Evolutionary conservation across 2,329 filamentous ascomycete species (phyloP).

Genomic region (Cladosporium sp.): DNA sequence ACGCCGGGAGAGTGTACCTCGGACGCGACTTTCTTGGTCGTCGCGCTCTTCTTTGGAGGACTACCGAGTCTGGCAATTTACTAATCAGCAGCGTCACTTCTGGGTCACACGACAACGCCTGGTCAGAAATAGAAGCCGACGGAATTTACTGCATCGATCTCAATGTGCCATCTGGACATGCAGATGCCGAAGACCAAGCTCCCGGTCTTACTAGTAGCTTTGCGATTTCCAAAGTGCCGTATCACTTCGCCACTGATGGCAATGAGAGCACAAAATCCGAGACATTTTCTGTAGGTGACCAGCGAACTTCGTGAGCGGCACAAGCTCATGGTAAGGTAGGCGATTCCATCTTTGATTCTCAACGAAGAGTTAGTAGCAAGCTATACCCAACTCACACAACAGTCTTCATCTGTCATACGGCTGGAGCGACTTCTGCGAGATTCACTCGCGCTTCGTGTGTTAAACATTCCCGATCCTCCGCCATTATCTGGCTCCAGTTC

Average conservation of each 20-base stretch:
- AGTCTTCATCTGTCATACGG: slow-evolving; percentile 29
- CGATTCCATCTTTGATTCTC: slow-evolving; percentile 35
- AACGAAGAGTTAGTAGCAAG: slow-evolving; percentile 28
- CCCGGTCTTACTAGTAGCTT: neutral
- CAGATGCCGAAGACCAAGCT: neutral
- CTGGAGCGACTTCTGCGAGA: slow-evolving; percentile 31
- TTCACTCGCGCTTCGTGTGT: slow-evolving; percentile 45
- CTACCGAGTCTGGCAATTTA: slow-evolving; percentile 55
- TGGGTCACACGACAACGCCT: slow-evolving; percentile 51
- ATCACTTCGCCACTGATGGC: neutral
- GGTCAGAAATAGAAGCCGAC: slow-evolving; percentile 82
- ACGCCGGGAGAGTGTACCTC: slow-evolving; percentile 68
- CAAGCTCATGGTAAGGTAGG: slow-evolving; percentile 39
- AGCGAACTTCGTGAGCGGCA: slow-evolving; percentile 8
- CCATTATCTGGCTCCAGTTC: neutral
- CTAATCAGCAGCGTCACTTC: slow-evolving; percentile 73
- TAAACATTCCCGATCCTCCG: slow-evolving; percentile 60
- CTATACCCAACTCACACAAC: slow-evolving; percentile 22
- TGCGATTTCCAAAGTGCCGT: slow-evolving; percentile 7
- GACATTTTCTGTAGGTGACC: slow-evolving; percentile 14
- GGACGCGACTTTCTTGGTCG: slow-evolving; percentile 86
- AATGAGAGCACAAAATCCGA: neutral
- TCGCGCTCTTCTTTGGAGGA: slow-evolving; percentile 69
- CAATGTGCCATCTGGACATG: neutral
- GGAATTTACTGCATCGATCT: slow-evolving; percentile 74